Conservation (phyloP, 164 flowering plant genomes). For the Vitis cinerea region DNA sequence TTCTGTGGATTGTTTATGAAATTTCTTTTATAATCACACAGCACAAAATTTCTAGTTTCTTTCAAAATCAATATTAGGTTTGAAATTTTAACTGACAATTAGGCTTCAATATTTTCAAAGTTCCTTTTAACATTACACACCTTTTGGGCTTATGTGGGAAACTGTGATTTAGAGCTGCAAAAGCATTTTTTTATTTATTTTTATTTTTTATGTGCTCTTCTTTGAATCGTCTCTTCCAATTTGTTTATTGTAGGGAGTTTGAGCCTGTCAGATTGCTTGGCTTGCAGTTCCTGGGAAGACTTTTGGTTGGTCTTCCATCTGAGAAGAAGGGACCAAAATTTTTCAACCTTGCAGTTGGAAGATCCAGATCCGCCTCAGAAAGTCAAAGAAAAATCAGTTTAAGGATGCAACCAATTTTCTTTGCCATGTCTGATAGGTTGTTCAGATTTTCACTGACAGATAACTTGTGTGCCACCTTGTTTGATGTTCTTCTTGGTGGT, state of each 20-base stretch:
- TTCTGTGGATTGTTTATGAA: too few species aligned
- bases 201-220: neutral
- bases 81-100: too few species aligned
- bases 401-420: conserved; percentile 64
- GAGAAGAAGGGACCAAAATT: conserved; percentile 90
- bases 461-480: conserved; percentile 77
- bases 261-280: conserved; percentile 92
- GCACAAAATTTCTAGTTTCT: too few species aligned
- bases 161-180: too few species aligned
- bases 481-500: conserved; percentile 99
- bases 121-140: too few species aligned
- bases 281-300: conserved; percentile 91
- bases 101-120: too few species aligned
- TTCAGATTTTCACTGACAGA: conserved; percentile 86
- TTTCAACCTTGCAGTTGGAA: conserved; percentile 74
- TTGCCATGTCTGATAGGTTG: conserved; percentile 78
- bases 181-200: too few species aligned
- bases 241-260: conserved; percentile 54
- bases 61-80: too few species aligned
- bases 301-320: conserved; percentile 87
- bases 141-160: too few species aligned
- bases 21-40: too few species aligned
- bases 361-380: conserved; percentile 66
- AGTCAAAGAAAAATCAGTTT: conserved; percentile 45
- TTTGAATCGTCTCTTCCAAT: neutral